Conservation (phyloP, 2,329 filamentous ascomycete species). For the Hypoxylon sp. region DNA sequence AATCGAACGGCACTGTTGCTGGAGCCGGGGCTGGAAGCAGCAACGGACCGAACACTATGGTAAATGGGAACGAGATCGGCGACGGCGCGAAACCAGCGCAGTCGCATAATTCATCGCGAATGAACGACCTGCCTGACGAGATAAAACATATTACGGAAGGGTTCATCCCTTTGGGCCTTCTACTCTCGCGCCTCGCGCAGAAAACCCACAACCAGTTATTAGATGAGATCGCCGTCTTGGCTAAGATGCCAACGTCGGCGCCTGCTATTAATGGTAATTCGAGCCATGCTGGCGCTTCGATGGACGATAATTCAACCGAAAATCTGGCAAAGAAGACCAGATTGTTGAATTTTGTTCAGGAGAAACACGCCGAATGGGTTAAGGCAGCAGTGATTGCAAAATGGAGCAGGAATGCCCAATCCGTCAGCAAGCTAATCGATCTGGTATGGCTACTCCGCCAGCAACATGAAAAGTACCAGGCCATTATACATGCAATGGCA, state of each 20-base stretch:
- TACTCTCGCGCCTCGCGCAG: constrained; percentile 86
- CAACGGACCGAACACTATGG: constrained; percentile 51
- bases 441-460: constrained; percentile 81
- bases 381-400: constrained; percentile 92
- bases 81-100: constrained; percentile 44
- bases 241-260: constrained; percentile 74
- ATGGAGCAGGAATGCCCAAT: constrained; percentile 85
- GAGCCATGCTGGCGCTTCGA: constrained; percentile 56
- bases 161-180: constrained; percentile 80
- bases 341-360: constrained; percentile 83
- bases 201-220: constrained; percentile 84
- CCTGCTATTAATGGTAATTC: constrained; percentile 68
- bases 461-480: constrained; percentile 73
- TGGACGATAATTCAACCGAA: constrained; percentile 72
- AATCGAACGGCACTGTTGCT: constrained; percentile 42
- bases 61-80: constrained; percentile 51
- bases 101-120: constrained; percentile 55
- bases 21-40: constrained; percentile 41
- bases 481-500: constrained; percentile 74
- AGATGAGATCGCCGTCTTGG: constrained; percentile 78
- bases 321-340: constrained; percentile 83
- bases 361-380: constrained; percentile 88
- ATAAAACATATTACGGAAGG: constrained; percentile 80
- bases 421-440: constrained; percentile 91
- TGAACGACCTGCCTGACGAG: constrained; percentile 73